phyloP scores from a whole-genome alignment of 176 grass and related monocot genomes.

The Triticum monococcum region DNA sequence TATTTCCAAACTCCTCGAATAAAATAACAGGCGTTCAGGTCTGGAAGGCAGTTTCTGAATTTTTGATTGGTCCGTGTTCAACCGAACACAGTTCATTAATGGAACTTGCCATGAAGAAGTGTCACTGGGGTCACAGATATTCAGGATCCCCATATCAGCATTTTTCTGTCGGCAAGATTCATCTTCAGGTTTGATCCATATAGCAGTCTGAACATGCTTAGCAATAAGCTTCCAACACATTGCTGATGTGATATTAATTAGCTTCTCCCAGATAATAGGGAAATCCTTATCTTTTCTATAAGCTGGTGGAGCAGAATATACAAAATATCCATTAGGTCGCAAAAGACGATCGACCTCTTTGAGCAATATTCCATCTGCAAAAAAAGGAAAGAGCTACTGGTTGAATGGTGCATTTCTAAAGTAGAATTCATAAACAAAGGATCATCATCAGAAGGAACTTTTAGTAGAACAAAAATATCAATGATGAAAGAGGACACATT shows the following conservation, averaged over 20 bases:
- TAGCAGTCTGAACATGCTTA: conserved; percentile 89
- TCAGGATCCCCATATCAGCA: conserved; percentile 63
- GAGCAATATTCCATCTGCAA: conserved; percentile 94
- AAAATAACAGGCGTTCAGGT: conserved; percentile 68
- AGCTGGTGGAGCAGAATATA: conserved; percentile 96
- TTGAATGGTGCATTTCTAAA: not conserved
- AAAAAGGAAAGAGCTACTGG: conserved; percentile 13
- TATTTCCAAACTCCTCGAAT: conserved; percentile 84
- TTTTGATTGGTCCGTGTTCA: conserved; percentile 44
- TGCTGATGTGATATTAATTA: conserved; percentile 75
- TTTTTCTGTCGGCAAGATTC: conserved; percentile 68
- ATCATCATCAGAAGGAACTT: not conserved
- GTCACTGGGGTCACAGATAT: conserved; percentile 56
- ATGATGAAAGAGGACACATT: not conserved
- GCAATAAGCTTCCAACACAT: conserved; percentile 97
- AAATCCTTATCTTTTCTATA: conserved; percentile 95
- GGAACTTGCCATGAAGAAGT: conserved; percentile 68
- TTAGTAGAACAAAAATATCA: not conserved
- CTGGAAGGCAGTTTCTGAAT: conserved; percentile 65
- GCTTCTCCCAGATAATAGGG: conserved; percentile 82
- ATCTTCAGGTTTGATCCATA: conserved; percentile 87
- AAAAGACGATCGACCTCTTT: conserved; percentile 94
- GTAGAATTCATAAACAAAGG: conserved; percentile 17
- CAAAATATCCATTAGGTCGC: conserved; percentile 87
- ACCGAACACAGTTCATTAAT: conserved; percentile 76